Percentiles rank a stretch among this genome's conserved stretches.
Evolutionary conservation across 225 moss, liverwort and hornwort genomes (phyloP).

Genomic region (Marchantia paleacea): DNA sequence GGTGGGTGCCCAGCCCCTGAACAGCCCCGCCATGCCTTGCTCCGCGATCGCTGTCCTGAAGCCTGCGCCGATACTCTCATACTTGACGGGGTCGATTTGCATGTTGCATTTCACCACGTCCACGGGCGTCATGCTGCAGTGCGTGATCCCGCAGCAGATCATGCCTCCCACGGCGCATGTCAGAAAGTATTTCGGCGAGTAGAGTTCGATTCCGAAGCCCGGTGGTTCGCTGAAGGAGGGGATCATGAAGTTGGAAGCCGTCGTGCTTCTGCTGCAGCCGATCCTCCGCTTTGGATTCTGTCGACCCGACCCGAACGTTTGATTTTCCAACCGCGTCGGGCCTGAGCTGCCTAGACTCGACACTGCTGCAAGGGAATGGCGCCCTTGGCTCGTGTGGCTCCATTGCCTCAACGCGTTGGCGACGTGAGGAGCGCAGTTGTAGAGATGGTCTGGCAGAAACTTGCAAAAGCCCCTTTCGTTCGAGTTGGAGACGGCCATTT

Average conservation of each 20-base stretch:
- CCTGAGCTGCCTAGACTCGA: background rate
- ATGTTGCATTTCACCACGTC: conserved; percentile 98
- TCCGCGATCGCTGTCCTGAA: conserved; percentile 44
- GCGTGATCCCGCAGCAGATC: conserved; percentile 75
- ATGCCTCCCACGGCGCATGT: conserved; percentile 71
- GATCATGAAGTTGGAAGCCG: conserved; percentile 11
- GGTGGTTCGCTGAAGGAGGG: conserved; percentile 10
- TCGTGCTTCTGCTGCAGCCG: background rate
- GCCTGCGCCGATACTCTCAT: conserved; percentile 34
- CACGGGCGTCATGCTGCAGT: conserved; percentile 65
- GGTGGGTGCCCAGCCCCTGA: conserved; percentile 79
- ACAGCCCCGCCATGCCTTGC: conserved; percentile 52
- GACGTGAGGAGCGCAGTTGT: background rate
- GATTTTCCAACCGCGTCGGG: background rate
- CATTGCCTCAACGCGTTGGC: background rate
- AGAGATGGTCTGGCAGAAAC: conserved; percentile 2
- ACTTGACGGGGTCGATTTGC: conserved; percentile 86
- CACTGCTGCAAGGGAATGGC: background rate
- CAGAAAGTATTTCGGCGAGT: conserved; percentile 61
- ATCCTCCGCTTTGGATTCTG: background rate
- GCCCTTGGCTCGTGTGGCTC: background rate
- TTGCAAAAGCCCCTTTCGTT: background rate
- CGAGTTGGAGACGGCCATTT: background rate
- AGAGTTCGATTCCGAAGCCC: conserved; percentile 27
- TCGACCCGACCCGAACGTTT: background rate